phyloP scores from a whole-genome alignment of 495 filamentous ascomycete genomes.

The Penicillium manginii region DNA sequence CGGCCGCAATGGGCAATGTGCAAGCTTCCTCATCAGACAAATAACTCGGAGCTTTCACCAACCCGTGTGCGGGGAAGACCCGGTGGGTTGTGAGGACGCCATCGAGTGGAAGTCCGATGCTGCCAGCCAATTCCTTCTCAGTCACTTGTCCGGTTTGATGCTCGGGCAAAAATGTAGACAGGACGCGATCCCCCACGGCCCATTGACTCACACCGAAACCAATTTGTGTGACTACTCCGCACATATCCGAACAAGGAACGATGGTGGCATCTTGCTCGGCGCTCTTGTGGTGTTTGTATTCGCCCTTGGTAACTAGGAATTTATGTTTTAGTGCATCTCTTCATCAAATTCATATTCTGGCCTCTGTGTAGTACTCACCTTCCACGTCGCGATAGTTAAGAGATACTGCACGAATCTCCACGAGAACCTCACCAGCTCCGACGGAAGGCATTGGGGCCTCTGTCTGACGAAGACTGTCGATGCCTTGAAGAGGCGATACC shows the following conservation, averaged over 20 bases:
- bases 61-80: constrained; percentile 64
- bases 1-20: constrained; percentile 68
- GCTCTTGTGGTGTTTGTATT: constrained; percentile 58
- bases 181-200: constrained; percentile 70
- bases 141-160: constrained; percentile 67
- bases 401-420: constrained; percentile 56
- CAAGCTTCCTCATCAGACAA: constrained; percentile 65
- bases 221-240: constrained; percentile 68
- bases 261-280: constrained; percentile 50
- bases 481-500: constrained; percentile 51
- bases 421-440: constrained; percentile 55
- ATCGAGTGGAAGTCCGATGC: constrained; percentile 68
- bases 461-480: constrained; percentile 49
- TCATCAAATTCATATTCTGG: not conserved
- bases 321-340: not conserved
- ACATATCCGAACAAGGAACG: constrained; percentile 75
- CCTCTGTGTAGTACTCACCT: constrained; percentile 36
- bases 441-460: constrained; percentile 47
- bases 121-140: constrained; percentile 46
- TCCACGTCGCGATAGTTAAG: constrained; percentile 65
- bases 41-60: constrained; percentile 66
- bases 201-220: constrained; percentile 67
- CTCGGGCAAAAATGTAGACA: constrained; percentile 76
- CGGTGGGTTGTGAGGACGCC: constrained; percentile 73
- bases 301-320: constrained; percentile 52